phyloP scores from a whole-genome alignment of 805 yeast species.

The Wickerhamiella nectarea region DNA sequence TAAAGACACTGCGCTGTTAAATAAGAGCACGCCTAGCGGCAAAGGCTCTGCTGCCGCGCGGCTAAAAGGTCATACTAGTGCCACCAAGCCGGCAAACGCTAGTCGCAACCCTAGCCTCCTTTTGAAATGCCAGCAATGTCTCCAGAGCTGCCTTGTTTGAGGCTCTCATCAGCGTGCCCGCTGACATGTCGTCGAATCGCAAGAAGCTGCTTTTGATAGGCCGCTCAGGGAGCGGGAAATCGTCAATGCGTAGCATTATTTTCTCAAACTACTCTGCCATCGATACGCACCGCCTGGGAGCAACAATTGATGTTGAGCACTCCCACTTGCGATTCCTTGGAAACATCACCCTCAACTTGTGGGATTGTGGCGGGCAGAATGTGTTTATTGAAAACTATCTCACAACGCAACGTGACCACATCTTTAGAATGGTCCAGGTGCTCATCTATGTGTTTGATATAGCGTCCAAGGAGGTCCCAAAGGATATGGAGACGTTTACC shows the following conservation, averaged over 20 bases:
- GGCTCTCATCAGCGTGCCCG: neutral
- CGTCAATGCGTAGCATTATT: slow-evolving; percentile 93
- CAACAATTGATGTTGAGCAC: slow-evolving; percentile 97
- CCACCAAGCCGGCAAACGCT: too few relatives aligned
- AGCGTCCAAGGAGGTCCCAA: slow-evolving; percentile 77
- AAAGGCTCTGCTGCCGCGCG: too few relatives aligned
- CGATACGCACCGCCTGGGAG: slow-evolving; percentile 89
- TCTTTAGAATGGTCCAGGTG: slow-evolving; percentile 90
- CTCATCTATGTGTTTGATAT: slow-evolving; percentile 93
- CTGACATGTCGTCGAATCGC: slow-evolving; percentile 24
- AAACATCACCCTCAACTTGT: slow-evolving; percentile 83
- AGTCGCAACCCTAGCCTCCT: too few relatives aligned
- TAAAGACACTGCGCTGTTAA: too few relatives aligned
- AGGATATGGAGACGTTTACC: slow-evolving; percentile 84
- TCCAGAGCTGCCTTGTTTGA: too few relatives aligned
- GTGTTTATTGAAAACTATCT: slow-evolving; percentile 91
- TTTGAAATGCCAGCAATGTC: too few relatives aligned
- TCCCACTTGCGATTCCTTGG: slow-evolving; percentile 86
- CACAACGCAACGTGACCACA: slow-evolving; percentile 77
- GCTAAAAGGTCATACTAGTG: too few relatives aligned
- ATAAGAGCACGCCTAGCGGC: too few relatives aligned
- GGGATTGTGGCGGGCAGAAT: slow-evolving; percentile 97
- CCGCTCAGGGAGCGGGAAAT: slow-evolving; percentile 93
- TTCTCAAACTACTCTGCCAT: slow-evolving; percentile 91
- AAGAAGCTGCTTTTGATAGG: slow-evolving; percentile 65